phyloP scores from a whole-genome alignment of 2,329 filamentous ascomycete species.

The Alternaria sp. region DNA sequence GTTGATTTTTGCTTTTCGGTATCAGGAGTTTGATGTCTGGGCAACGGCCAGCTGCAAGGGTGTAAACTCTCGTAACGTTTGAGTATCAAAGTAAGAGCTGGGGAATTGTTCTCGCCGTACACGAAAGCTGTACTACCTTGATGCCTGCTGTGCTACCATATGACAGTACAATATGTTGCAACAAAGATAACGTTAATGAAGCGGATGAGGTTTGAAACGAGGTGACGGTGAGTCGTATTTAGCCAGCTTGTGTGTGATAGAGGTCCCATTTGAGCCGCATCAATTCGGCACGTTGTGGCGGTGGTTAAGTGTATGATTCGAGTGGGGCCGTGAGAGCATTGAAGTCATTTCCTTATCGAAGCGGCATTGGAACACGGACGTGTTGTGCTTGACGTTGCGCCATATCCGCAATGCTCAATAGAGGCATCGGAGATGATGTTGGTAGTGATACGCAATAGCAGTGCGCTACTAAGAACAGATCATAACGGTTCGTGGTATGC shows the following conservation, averaged over 20 bases:
- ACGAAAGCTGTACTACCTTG: background rate
- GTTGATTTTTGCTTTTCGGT: background rate
- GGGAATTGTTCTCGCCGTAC: background rate
- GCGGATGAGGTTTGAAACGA: background rate
- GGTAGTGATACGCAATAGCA: background rate
- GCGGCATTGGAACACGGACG: background rate
- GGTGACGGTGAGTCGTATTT: background rate
- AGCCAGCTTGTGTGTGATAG: background rate
- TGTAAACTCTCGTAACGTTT: background rate
- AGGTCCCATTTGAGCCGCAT: background rate
- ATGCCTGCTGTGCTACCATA: background rate
- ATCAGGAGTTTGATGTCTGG: background rate
- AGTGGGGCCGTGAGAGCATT: background rate
- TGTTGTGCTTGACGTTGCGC: background rate
- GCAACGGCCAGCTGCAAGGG: background rate
- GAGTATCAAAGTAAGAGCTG: background rate
- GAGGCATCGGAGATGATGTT: background rate
- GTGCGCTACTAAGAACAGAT: background rate
- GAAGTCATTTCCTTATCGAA: background rate
- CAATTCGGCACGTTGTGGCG: background rate
- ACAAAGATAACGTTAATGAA: background rate
- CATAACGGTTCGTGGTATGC: background rate
- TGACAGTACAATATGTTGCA: background rate
- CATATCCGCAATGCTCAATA: background rate
- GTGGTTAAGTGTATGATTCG: background rate